These are phyloP conservation scores for Botryotinia globosa DNA, from an alignment of 2,329 filamentous ascomycete genomes.

Conservation along the genomic window DNA sequence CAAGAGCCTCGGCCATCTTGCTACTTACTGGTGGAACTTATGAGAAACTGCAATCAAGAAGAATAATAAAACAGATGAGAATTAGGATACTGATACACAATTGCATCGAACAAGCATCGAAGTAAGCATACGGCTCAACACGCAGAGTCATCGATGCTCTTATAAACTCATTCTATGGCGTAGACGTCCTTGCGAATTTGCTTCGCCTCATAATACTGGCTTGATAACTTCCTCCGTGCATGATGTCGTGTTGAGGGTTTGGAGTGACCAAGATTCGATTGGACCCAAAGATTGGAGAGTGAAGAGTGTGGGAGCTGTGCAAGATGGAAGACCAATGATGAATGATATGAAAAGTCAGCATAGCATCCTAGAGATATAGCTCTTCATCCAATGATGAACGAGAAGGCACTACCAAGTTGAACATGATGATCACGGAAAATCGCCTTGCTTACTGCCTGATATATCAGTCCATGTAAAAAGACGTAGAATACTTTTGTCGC, in stretches of 20 bases:
- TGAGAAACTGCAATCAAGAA: background rate
- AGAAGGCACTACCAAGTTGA: background rate
- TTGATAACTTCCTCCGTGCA: background rate
- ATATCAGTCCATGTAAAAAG: background rate
- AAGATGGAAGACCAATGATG: background rate
- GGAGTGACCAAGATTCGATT: background rate
- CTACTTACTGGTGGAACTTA: rapidly evolving
- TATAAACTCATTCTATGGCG: background rate
- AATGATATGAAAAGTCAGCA: too few relatives aligned
- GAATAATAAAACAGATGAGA: too few relatives aligned
- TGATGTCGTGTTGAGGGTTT: background rate
- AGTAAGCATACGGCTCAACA: background rate
- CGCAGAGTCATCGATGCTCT: background rate
- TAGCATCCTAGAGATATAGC: too few relatives aligned
- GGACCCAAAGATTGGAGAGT: background rate
- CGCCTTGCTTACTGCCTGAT: background rate
- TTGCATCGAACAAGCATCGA: background rate
- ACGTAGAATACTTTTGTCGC: background rate
- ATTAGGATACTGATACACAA: background rate
- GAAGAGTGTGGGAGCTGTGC: background rate
- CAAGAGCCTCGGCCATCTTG: background rate
- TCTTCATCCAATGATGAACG: background rate
- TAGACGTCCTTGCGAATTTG: background rate
- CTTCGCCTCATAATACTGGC: background rate
- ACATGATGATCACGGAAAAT: background rate